Conservation (phyloP, 345 rosid species). For the Gossypium rotundifolium region DNA sequence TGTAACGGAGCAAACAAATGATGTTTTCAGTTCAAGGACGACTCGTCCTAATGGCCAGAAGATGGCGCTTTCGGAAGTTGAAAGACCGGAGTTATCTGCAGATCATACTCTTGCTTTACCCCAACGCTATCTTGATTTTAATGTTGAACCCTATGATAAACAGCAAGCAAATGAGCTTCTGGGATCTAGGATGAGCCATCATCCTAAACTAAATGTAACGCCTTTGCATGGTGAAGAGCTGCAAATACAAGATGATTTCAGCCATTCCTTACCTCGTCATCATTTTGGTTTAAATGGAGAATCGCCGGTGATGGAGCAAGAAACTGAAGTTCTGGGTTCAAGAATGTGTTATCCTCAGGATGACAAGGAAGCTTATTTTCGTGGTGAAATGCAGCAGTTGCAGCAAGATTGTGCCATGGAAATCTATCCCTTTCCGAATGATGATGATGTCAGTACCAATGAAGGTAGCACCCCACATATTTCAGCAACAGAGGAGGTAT, state of each 20-base stretch:
- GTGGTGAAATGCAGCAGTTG: neutral
- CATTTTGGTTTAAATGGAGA: neutral
- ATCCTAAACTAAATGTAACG: neutral
- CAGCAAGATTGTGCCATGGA: neutral
- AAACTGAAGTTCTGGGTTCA: neutral
- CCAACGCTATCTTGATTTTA: neutral
- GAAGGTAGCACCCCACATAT: neutral
- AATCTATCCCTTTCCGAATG: neutral
- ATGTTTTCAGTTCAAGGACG: neutral
- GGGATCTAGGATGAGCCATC: neutral
- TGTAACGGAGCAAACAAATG: neutral
- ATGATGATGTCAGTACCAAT: neutral
- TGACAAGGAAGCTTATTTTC: neutral
- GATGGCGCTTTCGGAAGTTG: neutral
- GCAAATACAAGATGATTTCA: neutral
- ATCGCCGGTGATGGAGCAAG: slow-evolving; percentile 3
- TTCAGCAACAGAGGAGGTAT: neutral
- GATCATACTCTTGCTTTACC: neutral
- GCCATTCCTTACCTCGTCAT: neutral
- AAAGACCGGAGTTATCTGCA: neutral
- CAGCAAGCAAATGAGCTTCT: neutral
- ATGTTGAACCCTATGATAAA: neutral
- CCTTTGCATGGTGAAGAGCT: neutral
- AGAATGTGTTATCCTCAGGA: neutral
- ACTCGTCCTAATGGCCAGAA: neutral